Evolutionary conservation across 495 filamentous ascomycete genomes (phyloP).

Genomic region (Xylaria sp.): DNA sequence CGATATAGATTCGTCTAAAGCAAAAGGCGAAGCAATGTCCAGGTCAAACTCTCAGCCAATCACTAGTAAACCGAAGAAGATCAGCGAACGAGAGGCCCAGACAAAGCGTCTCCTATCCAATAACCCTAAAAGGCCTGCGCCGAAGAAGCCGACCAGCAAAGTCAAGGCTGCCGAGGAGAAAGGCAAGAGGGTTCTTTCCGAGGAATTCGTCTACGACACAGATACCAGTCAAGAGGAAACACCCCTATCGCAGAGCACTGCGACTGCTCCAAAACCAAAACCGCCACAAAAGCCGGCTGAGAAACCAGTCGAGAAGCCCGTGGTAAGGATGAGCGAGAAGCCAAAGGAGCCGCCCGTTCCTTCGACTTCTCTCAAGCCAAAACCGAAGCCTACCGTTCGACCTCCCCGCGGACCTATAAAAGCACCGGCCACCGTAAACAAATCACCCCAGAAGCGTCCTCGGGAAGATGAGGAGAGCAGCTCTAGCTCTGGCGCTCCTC

Average conservation of each 20-base stretch:
- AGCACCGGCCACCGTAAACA: constrained; percentile 33
- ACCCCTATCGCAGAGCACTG: constrained; percentile 45
- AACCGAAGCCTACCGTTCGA: constrained; percentile 38
- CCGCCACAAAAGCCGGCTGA: constrained; percentile 46
- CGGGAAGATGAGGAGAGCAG: constrained; percentile 58
- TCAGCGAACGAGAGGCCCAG: constrained; percentile 65
- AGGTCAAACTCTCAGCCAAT: constrained; percentile 60
- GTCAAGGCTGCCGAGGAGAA: constrained; percentile 39
- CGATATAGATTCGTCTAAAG: constrained; percentile 61
- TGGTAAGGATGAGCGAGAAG: constrained; percentile 39
- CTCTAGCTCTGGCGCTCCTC: constrained; percentile 57
- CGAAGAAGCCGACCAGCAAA: constrained; percentile 59
- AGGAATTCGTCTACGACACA: constrained; percentile 78
- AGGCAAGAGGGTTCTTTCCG: constrained; percentile 55
- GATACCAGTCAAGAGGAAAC: constrained; percentile 69
- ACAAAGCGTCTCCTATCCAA: constrained; percentile 66
- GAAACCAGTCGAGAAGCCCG: constrained; percentile 38
- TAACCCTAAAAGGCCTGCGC: constrained; percentile 39
- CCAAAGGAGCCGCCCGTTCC: constrained; percentile 40
- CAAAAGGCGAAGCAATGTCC: constrained; percentile 60
- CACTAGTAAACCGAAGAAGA: constrained; percentile 63
- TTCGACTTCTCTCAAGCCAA: constrained; percentile 32
- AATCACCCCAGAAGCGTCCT: constrained; percentile 46
- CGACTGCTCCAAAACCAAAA: constrained; percentile 33
- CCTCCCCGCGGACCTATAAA: constrained; percentile 39